Evolutionary conservation across 1,139 yeast genomes (phyloP).

Genomic region (Suhomyces choctaworum): DNA sequence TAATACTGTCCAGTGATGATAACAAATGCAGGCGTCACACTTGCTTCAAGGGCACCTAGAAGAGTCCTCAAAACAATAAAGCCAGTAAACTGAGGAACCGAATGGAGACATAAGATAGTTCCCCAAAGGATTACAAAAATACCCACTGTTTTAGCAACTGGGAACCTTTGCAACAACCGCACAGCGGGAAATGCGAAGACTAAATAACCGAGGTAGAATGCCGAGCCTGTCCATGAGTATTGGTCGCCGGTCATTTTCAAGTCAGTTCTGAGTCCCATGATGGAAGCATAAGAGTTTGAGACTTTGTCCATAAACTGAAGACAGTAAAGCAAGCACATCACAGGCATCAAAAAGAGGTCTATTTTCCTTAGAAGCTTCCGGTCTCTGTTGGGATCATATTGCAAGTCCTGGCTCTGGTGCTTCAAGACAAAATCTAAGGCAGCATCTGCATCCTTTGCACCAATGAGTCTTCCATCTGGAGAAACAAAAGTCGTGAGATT

Average conservation of each 20-base stretch:
- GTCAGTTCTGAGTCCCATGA: conserved; percentile 55
- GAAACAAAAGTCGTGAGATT: neutral
- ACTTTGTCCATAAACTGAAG: conserved; percentile 66
- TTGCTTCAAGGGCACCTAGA: conserved; percentile 57
- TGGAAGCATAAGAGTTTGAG: conserved; percentile 58
- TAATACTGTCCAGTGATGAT: conserved; percentile 58
- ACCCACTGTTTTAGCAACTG: conserved; percentile 40
- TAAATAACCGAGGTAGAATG: conserved; percentile 56
- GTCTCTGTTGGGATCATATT: conserved; percentile 8
- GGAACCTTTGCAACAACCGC: conserved; percentile 42
- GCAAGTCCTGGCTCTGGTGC: neutral
- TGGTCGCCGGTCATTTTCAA: conserved; percentile 50
- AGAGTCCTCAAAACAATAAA: conserved; percentile 45
- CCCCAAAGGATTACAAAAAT: conserved; percentile 50
- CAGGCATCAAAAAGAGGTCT: conserved; percentile 52
- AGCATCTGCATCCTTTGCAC: conserved; percentile 2
- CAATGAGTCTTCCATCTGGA: neutral
- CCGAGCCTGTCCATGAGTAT: conserved; percentile 58
- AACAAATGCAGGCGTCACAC: conserved; percentile 54
- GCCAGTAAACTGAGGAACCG: conserved; percentile 40
- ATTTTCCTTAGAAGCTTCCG: conserved; percentile 45
- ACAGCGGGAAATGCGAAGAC: conserved; percentile 49
- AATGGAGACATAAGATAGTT: conserved; percentile 39
- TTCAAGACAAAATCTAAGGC: conserved; percentile 3
- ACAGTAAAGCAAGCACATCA: conserved; percentile 55